Evolutionary conservation across 257 asterid species (phyloP).

Genomic region (Echites panduratus): DNA sequence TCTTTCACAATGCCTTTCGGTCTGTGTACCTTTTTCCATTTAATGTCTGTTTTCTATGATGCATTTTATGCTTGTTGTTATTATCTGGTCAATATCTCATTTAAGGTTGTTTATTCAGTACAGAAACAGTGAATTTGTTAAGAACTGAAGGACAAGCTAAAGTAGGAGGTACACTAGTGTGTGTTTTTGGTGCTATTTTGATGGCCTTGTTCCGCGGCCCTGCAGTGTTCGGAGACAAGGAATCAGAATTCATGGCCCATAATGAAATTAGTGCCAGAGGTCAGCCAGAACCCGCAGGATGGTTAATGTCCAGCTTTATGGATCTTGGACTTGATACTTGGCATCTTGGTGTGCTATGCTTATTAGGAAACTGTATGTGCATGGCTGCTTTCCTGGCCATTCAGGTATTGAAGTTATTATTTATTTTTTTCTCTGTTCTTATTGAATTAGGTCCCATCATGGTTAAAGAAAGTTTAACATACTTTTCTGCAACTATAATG

Average conservation of each 20-base stretch:
- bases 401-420: constrained; percentile 50
- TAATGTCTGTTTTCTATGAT: background rate
- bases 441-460: background rate
- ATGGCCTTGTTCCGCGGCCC: constrained; percentile 93
- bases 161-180: constrained; percentile 80
- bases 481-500: background rate
- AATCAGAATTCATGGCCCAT: constrained; percentile 45
- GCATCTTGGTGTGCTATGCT: constrained; percentile 88
- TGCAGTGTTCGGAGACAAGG: constrained; percentile 57
- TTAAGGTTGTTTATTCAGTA: constrained; percentile 54
- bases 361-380: constrained; percentile 91
- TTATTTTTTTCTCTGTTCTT: background rate
- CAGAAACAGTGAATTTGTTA: constrained; percentile 72
- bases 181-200: constrained; percentile 82
- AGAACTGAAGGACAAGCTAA: constrained; percentile 83
- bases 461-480: background rate
- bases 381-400: constrained; percentile 81
- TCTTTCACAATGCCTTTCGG: background rate
- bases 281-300: constrained; percentile 81
- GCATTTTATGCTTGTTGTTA: background rate
- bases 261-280: constrained; percentile 76
- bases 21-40: background rate
- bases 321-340: constrained; percentile 69
- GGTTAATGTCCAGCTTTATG: constrained; percentile 55
- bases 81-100: constrained; percentile 22